These are phyloP conservation scores for Chrysoporthe austroafricana DNA, from an alignment of 2,329 filamentous ascomycete species.

Conservation along the genomic window DNA sequence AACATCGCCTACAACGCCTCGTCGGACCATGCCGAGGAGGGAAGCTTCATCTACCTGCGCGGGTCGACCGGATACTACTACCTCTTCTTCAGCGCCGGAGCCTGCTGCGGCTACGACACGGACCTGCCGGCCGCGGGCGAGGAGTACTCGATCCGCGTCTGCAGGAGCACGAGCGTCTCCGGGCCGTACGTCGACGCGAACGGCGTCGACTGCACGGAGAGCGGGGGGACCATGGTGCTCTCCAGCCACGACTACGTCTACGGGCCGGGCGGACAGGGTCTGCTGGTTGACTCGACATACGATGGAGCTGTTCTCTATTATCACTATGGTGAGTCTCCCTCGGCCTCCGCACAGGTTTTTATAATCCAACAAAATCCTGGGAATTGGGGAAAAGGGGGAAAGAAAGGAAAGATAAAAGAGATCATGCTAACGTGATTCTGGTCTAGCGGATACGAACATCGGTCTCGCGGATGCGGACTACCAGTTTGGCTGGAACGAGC, in stretches of 20 bases:
- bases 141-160: slow-evolving; percentile 67
- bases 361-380: not conserved
- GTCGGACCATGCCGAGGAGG: slow-evolving; percentile 57
- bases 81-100: slow-evolving; percentile 62
- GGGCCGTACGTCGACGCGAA: slow-evolving; percentile 58
- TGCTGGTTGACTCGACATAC: slow-evolving; percentile 52
- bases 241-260: slow-evolving; percentile 62
- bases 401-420: not conserved
- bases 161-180: slow-evolving; percentile 53
- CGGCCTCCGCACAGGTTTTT: too few species aligned
- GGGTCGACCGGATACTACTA: slow-evolving; percentile 57
- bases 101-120: slow-evolving; percentile 61
- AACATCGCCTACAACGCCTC: slow-evolving; percentile 58
- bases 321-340: slow-evolving; percentile 51
- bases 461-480: slow-evolving; percentile 54
- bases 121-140: slow-evolving; percentile 53
- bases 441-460: slow-evolving; percentile 53
- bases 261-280: slow-evolving; percentile 66
- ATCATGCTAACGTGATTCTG: not conserved
- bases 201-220: slow-evolving; percentile 54
- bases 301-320: slow-evolving; percentile 63
- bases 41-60: slow-evolving; percentile 55
- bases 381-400: not conserved
- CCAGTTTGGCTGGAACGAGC: slow-evolving; percentile 50
- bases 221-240: slow-evolving; percentile 63